Percentiles rank a stretch among this genome's conserved stretches.
These are phyloP conservation scores for Gracilaria gracilis DNA, from an alignment of 23 red algal species.

Conservation along the genomic window DNA sequence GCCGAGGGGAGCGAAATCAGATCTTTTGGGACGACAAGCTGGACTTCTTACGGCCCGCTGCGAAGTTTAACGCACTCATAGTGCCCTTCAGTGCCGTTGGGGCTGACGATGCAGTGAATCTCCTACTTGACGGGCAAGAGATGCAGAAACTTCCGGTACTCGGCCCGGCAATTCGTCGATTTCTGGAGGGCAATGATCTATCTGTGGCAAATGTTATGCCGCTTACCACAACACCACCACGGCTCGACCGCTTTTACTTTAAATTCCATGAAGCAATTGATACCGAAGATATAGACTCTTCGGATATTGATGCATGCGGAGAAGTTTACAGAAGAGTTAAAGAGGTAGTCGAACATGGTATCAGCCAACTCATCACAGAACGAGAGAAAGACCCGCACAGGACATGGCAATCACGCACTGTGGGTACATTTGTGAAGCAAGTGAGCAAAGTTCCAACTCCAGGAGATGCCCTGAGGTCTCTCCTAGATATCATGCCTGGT, in stretches of 20 bases:
- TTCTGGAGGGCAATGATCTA: constrained; percentile 30
- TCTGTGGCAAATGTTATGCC: constrained; percentile 50
- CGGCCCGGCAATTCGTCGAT: constrained; percentile 31
- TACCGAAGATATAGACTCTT: constrained; percentile 7
- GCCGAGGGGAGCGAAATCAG: constrained; percentile 65
- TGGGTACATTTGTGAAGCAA: neutral
- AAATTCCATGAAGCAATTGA: constrained; percentile 68
- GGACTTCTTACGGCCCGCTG: constrained; percentile 82
- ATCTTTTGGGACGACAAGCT: constrained; percentile 58
- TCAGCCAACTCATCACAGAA: constrained; percentile 15
- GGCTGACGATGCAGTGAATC: constrained; percentile 77
- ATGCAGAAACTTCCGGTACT: constrained; percentile 67
- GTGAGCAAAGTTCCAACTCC: neutral
- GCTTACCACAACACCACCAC: constrained; percentile 15
- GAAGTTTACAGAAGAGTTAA: constrained; percentile 16
- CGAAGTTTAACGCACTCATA: constrained; percentile 78
- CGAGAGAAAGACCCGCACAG: constrained; percentile 16
- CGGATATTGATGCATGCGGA: constrained; percentile 20
- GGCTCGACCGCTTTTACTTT: constrained; percentile 65
- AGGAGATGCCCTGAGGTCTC: neutral
- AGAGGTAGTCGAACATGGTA: constrained; percentile 44
- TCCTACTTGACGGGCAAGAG: constrained; percentile 84
- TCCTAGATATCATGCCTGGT: neutral
- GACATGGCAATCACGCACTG: constrained; percentile 23
- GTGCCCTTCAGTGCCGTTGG: constrained; percentile 85